Conservation (phyloP, 495 filamentous ascomycete species). For the Penicillium bovifimosum region DNA sequence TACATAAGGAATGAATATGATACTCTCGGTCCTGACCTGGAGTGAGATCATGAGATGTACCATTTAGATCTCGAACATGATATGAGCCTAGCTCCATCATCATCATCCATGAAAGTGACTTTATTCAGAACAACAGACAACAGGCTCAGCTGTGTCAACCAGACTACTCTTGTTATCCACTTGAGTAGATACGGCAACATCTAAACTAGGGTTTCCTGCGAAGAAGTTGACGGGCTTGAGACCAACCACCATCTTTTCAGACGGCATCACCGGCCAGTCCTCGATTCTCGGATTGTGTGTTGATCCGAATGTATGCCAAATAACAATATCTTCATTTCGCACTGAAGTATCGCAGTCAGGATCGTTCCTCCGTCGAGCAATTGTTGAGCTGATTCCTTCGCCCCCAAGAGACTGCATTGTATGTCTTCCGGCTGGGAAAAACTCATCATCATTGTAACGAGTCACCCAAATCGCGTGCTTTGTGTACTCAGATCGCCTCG, state of each 20-base stretch:
- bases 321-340: constrained; percentile 43
- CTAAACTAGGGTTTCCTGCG: constrained; percentile 55
- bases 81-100: no score
- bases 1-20: no score
- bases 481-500: constrained; percentile 70
- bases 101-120: no score
- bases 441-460: constrained; percentile 65
- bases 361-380: constrained; percentile 6
- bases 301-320: constrained; percentile 53
- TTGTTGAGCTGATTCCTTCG: constrained; percentile 24
- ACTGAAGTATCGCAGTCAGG: constrained; percentile 33
- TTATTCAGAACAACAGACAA: neutral
- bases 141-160: constrained; percentile 2
- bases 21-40: no score
- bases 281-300: constrained; percentile 56
- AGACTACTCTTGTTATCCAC: constrained; percentile 28
- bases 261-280: constrained; percentile 62
- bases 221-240: constrained; percentile 75
- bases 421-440: constrained; percentile 73
- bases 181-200: constrained; percentile 31
- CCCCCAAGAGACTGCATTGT: constrained; percentile 76
- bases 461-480: constrained; percentile 78
- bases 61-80: no score
- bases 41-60: no score
- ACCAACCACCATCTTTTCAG: constrained; percentile 38